phyloP scores from a whole-genome alignment of 768 basidiomycete genomes.

The Tylopilus intermedius region DNA sequence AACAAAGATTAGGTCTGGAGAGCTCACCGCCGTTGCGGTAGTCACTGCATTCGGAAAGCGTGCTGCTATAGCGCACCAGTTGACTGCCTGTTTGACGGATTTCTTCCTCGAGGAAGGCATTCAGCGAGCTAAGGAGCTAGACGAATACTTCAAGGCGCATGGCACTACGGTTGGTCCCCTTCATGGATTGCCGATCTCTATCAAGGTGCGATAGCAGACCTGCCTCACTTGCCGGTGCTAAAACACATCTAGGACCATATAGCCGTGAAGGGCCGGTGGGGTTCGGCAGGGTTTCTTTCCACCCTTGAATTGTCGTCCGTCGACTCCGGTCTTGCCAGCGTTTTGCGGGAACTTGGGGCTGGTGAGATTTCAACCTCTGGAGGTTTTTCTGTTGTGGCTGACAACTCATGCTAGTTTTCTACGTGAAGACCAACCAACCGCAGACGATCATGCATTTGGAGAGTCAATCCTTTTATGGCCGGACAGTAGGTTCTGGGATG shows the following conservation, averaged over 20 bases:
- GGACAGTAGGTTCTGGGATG: conserved; percentile 16
- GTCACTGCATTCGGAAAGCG: conserved; percentile 43
- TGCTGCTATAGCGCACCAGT: conserved; percentile 50
- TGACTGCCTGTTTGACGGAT: conserved; percentile 38
- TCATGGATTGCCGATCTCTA: conserved; percentile 37
- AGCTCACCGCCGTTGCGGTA: conserved; percentile 37
- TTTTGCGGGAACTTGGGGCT: conserved; percentile 40
- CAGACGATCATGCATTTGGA: conserved; percentile 41
- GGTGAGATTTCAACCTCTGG: conserved; percentile 17
- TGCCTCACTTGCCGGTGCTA: not conserved
- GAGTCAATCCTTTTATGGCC: conserved; percentile 31
- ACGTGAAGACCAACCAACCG: conserved; percentile 41
- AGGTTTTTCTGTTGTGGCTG: conserved; percentile 1
- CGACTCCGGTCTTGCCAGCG: conserved; percentile 28
- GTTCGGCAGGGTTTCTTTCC: conserved; percentile 33
- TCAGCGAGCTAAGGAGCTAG: conserved; percentile 37
- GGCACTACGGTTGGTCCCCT: conserved; percentile 40
- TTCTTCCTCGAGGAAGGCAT: conserved; percentile 43
- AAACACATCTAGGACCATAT: conserved; percentile 32
- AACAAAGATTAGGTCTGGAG: conserved; percentile 23
- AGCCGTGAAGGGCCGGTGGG: conserved; percentile 38
- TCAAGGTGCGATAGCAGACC: conserved; percentile 32
- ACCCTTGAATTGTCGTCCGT: conserved; percentile 23
- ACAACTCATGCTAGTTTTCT: conserved; percentile 32
- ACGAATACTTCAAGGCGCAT: conserved; percentile 34